These are phyloP conservation scores for Drechslerella dactyloides DNA, from an alignment of 2,329 filamentous ascomycete genomes.

Conservation along the genomic window DNA sequence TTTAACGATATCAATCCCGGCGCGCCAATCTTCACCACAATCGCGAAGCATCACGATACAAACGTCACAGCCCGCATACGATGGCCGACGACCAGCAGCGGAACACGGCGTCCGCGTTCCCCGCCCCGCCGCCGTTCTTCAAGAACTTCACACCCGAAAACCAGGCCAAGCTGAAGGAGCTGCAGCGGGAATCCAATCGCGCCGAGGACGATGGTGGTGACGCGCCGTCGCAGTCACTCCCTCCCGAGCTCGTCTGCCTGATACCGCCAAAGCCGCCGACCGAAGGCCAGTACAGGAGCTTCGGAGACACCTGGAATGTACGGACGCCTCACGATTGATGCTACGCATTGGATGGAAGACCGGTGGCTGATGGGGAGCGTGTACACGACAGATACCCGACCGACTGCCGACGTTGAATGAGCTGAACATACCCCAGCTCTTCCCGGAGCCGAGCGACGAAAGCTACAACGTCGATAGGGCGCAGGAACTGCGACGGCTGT, in stretches of 20 bases:
- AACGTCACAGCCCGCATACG: too few relatives aligned
- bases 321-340: constrained; percentile 36
- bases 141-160: constrained; percentile 82
- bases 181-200: constrained; percentile 59
- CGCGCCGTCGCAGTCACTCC: constrained; percentile 61
- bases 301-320: constrained; percentile 71
- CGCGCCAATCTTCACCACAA: not conserved
- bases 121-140: constrained; percentile 88
- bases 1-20: not conserved
- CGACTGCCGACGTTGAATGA: constrained; percentile 72
- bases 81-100: constrained; percentile 54
- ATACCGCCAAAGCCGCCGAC: constrained; percentile 79
- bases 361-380: constrained; percentile 48
- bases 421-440: constrained; percentile 74
- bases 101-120: constrained; percentile 70
- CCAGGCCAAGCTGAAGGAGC: constrained; percentile 65
- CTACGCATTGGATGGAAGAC: constrained; percentile 26
- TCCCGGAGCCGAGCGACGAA: constrained; percentile 61
- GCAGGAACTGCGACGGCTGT: constrained; percentile 74
- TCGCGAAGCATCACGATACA: not conserved
- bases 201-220: constrained; percentile 41
- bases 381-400: constrained; percentile 61
- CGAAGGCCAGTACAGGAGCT: constrained; percentile 74
- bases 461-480: constrained; percentile 68
- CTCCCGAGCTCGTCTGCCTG: constrained; percentile 75